phyloP scores from a whole-genome alignment of 1,284 basidiomycete species.

The Sporisorium exsertum region DNA sequence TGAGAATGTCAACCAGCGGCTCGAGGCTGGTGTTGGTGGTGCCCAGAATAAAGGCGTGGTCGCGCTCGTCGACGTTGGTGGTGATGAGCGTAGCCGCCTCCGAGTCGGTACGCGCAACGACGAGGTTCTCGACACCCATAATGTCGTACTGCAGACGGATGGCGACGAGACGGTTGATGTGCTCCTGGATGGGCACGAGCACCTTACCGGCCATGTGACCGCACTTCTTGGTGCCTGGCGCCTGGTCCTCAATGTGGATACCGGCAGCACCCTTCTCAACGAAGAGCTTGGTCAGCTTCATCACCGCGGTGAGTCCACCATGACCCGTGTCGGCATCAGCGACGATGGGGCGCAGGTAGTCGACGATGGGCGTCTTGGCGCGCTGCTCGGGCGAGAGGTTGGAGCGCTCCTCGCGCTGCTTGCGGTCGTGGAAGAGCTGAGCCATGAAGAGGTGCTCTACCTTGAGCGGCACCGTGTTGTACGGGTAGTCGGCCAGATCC shows the following conservation, averaged over 20 bases:
- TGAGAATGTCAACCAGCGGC: slow-evolving; percentile 84
- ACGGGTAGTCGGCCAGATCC: slow-evolving; percentile 73
- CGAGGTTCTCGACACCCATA: slow-evolving; percentile 82
- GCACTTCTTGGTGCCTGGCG: slow-evolving; percentile 82
- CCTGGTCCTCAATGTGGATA: slow-evolving; percentile 91
- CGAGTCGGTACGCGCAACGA: slow-evolving; percentile 81
- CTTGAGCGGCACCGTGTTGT: slow-evolving; percentile 76
- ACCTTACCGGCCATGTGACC: slow-evolving; percentile 80
- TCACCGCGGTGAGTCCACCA: slow-evolving; percentile 91
- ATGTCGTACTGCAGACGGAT: slow-evolving; percentile 83
- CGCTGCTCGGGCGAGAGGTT: slow-evolving; percentile 78
- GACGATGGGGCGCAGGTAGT: slow-evolving; percentile 71
- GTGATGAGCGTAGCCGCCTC: slow-evolving; percentile 96
- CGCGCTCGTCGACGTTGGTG: slow-evolving; percentile 94
- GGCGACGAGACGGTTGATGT: slow-evolving; percentile 82
- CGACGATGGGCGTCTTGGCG: slow-evolving; percentile 69
- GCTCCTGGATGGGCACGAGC: slow-evolving; percentile 77
- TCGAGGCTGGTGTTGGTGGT: slow-evolving; percentile 79
- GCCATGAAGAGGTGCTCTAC: slow-evolving; percentile 77
- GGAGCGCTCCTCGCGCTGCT: slow-evolving; percentile 73
- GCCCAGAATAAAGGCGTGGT: slow-evolving; percentile 96
- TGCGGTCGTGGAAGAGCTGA: slow-evolving; percentile 76
- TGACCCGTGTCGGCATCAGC: slow-evolving; percentile 76
- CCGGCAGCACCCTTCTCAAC: slow-evolving; percentile 89
- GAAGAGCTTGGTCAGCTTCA: slow-evolving; percentile 94